Evolutionary conservation across 805 yeast genomes (phyloP), one percentile per base, ranked within the genome.

Genomic region (Candida nitratophila): DNA sequence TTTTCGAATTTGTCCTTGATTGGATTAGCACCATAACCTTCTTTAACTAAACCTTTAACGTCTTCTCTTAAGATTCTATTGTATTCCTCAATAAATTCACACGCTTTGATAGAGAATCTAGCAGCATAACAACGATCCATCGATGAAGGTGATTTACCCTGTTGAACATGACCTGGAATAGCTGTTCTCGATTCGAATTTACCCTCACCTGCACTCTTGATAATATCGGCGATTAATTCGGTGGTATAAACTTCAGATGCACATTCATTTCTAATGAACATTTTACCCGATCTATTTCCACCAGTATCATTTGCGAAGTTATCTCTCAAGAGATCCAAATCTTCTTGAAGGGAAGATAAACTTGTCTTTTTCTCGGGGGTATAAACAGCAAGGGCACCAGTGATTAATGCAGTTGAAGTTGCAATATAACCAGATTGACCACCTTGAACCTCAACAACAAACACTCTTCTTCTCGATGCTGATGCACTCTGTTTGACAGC

Each of bases 81-180:
- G 36, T 49, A 49, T 26, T 67, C 65, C 60, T 84, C 91, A 50
- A 86, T 74, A 67, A 78, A 85, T 47, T 79, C 78, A 44, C 83
- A 78, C 21, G 89, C 81, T 57, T 75, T 76, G 42, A 83, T 74
- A 0, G 89, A 83, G 49, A 81, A 77, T 59, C 87, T 75, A 3
- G 84, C 77, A 7, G 87, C 90, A 55, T 80, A 71, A 1, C 84
- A 79, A 66, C 95, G 71, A 61, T 86, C 95, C 61, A 83, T 81
- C 29, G 90, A 76, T 0, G 87, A 76, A 45, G 95, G 93, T 27
- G 78, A 66, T 42, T 81, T 81, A 58, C 95, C 95, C 61, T 86
- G 95, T 66, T 86, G 93, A 29, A 85, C 90, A 59, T 85, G 95
- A 20, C 95, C 93, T 21, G 95, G 95, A 44, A 82, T 72, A 12